Percentiles rank a stretch among this genome's conserved stretches.
These are phyloP conservation scores for Cordia subcordata DNA, from an alignment of 257 asterid species.

Conservation along the genomic window DNA sequence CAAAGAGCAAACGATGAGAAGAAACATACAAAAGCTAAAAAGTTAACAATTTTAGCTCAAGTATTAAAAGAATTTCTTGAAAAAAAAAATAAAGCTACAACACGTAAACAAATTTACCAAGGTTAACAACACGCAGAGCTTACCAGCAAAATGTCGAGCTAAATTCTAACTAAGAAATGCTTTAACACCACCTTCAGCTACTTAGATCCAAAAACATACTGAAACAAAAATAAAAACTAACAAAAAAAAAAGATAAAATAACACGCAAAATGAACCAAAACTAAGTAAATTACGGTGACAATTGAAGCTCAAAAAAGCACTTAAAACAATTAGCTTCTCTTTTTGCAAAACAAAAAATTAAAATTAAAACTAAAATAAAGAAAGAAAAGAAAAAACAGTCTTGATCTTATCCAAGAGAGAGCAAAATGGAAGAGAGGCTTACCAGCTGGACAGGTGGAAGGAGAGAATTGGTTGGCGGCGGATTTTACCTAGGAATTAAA, in stretches of 20 bases:
- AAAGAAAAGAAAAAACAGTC: neutral
- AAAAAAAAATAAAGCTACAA: too few relatives aligned
- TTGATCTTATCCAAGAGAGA: conserved; percentile 17
- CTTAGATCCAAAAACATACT: neutral
- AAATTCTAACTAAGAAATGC: neutral
- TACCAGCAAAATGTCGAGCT: neutral
- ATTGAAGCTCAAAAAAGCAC: neutral
- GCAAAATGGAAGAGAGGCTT: conserved; percentile 1
- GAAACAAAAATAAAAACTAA: too few relatives aligned
- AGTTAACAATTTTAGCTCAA: neutral
- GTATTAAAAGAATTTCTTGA: too few relatives aligned
- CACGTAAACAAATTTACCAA: too few relatives aligned
- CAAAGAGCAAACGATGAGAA: too few relatives aligned
- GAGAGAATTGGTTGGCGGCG: conserved; percentile 8
- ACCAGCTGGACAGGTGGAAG: conserved; percentile 17
- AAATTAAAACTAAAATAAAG: too few relatives aligned
- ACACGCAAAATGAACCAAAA: conserved; percentile 5
- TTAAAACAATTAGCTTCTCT: neutral
- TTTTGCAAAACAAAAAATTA: neutral
- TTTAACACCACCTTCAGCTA: neutral
- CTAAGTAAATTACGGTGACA: neutral
- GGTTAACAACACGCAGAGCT: neutral
- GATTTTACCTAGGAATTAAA: conserved; percentile 11
- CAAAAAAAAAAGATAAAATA: neutral
- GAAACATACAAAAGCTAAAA: too few relatives aligned